These are phyloP conservation scores for Monosporascus sp. DNA, from an alignment of 2,329 filamentous ascomycete species.

Conservation along the genomic window DNA sequence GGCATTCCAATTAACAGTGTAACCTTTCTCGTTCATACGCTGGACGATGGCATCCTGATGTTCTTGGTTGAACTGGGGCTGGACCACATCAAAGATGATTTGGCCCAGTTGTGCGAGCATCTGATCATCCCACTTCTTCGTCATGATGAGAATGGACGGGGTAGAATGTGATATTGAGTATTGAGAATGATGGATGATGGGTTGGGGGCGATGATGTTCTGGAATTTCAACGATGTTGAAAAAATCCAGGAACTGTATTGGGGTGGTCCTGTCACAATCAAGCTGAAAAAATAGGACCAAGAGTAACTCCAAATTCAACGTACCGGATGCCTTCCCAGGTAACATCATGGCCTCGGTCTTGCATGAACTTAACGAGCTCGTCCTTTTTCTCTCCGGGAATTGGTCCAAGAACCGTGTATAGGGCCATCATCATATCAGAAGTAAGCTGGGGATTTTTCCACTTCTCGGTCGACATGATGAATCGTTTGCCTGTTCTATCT, in stretches of 20 bases:
- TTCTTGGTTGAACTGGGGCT: constrained; percentile 12
- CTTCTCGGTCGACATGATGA: neutral
- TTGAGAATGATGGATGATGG: no score
- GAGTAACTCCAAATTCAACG: constrained; percentile 13
- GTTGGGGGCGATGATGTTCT: no score
- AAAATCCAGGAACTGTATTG: neutral
- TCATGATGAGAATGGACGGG: no score
- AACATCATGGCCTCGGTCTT: constrained; percentile 27
- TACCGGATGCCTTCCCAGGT: constrained; percentile 44
- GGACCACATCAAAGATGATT: constrained; percentile 13
- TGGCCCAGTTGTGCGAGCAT: constrained; percentile 16
- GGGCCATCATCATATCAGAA: constrained; percentile 24
- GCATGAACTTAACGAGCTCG: constrained; percentile 28
- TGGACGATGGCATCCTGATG: constrained; percentile 15
- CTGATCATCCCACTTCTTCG: constrained; percentile 15
- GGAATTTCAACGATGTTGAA: neutral
- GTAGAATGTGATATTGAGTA: no score
- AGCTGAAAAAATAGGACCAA: constrained; percentile 2
- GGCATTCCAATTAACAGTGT: constrained; percentile 28
- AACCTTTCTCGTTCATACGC: constrained; percentile 15
- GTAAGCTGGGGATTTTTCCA: neutral
- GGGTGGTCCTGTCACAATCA: neutral
- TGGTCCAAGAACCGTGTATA: constrained; percentile 15
- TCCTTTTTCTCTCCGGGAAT: constrained; percentile 21
- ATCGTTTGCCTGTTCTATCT: neutral